These are phyloP conservation scores for Manihot esculenta DNA, from an alignment of 441 rosid genomes.

Conservation along the genomic window DNA sequence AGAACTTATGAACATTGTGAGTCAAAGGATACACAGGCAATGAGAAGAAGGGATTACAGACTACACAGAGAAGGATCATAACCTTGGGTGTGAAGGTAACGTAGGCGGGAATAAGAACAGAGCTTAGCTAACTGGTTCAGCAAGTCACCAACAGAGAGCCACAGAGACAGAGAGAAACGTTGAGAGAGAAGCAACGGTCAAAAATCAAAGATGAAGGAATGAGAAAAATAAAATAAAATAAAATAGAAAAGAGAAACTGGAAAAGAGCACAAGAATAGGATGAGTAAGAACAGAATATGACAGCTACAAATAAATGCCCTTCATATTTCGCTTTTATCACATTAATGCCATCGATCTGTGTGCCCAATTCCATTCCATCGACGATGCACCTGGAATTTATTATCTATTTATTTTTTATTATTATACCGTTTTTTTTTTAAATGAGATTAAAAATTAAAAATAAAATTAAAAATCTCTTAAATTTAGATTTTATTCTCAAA, in stretches of 20 bases:
- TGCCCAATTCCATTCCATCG: too few species aligned
- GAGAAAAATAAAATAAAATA: slow-evolving; percentile 10
- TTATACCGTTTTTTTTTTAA: too few species aligned
- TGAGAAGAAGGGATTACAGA: too few species aligned
- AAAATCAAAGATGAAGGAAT: slow-evolving; percentile 28
- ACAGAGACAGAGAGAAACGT: slow-evolving; percentile 26
- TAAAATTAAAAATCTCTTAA: too few species aligned
- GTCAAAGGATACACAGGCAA: too few species aligned
- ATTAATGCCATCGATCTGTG: slow-evolving; percentile 14
- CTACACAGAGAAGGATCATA: neutral
- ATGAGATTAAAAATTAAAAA: too few species aligned
- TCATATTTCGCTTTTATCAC: slow-evolving; percentile 30
- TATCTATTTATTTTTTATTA: too few species aligned
- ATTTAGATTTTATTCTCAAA: too few species aligned
- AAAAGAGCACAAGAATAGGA: slow-evolving; percentile 15
- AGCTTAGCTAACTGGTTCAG: slow-evolving; percentile 9
- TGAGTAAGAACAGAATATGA: slow-evolving; percentile 32
- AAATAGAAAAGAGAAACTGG: slow-evolving; percentile 10
- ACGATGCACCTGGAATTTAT: too few species aligned
- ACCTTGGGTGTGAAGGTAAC: neutral
- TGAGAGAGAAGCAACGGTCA: slow-evolving; percentile 57
- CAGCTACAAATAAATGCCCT: slow-evolving; percentile 25
- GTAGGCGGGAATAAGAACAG: neutral
- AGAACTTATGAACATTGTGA: too few species aligned
- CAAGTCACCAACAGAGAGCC: slow-evolving; percentile 14